Evolutionary conservation across 2,329 filamentous ascomycete species (phyloP).

Genomic region (Aspergillus sp.): DNA sequence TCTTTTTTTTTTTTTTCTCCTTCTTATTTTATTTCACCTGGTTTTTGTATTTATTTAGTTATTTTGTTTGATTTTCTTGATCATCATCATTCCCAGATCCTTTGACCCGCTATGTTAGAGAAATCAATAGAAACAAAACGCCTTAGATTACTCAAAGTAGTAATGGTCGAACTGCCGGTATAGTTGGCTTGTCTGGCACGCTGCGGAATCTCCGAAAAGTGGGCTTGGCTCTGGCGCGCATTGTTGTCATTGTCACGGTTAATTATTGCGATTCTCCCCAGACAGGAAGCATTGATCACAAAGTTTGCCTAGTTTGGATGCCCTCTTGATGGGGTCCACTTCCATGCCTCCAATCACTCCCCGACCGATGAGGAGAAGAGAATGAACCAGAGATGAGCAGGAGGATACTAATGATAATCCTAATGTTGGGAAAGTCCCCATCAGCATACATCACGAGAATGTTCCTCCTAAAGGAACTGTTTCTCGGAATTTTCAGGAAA

Average conservation of each 20-base stretch:
- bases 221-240: neutral
- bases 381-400: too few relatives aligned
- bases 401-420: neutral
- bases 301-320: conserved; percentile 22
- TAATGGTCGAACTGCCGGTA: neutral
- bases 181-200: neutral
- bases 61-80: neutral
- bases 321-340: conserved; percentile 17
- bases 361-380: neutral
- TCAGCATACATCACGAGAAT: too few relatives aligned
- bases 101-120: too few relatives aligned
- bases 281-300: conserved; percentile 8
- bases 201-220: too few relatives aligned
- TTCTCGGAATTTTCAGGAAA: too few relatives aligned
- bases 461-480: too few relatives aligned
- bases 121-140: too few relatives aligned
- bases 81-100: neutral
- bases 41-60: too few relatives aligned
- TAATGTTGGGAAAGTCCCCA: too few relatives aligned
- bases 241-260: neutral
- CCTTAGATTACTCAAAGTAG: too few relatives aligned
- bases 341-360: neutral
- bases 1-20: neutral
- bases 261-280: neutral
- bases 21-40: neutral